Evolutionary conservation across 2,329 filamentous ascomycete genomes (phyloP), one percentile per base, ranked within the genome.

Genomic region (Diplodia scrobiculata): DNA sequence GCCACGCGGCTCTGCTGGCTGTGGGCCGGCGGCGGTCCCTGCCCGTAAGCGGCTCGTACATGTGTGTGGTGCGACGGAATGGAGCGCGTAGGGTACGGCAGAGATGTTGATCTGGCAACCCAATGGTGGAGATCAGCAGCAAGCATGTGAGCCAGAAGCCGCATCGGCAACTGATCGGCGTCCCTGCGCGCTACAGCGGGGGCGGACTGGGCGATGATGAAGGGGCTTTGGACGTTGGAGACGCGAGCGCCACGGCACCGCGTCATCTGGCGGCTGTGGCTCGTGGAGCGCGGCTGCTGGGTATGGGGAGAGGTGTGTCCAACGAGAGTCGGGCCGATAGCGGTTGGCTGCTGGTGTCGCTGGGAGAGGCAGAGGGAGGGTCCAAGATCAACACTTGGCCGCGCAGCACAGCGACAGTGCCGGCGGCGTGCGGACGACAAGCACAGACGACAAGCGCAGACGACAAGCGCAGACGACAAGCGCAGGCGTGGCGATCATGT

Each of bases 191-290:
- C 41, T 47, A 50, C 58, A 27, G 58, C 41, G 38, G 58, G 45
- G 47, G 38, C 25, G 21, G 27, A 45, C 32, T 29, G 48, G 19
- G 25, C 27, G 47, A 63, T 53, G 48, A 64, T 29, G 60, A 19
- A 41, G 60, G 17, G 32, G 55, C 27, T 47, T n/a, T 41, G 10
- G 45, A 50, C 45, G 58, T 62, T 62, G 29, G 58, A 48, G 45
- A 29, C 11, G 45, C 27, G 17, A 17, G 38, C 58, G 58, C 58
- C 58, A 62, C 58, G 17, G 19, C 38, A 32, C 52, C 48, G 60
- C 60, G 60, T 63, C 60, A 63, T 53, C 21, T 34, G 25, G 47
- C 60, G 45, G 48, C 48, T 53, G 60, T 63, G 60, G 60, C 60
- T 52, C 60, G 47, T 41, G 60, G 58, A 27, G 59, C 13, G 36